Percentiles rank a stretch among this genome's conserved stretches.
These are phyloP conservation scores for Rhipidocladum racemiflorum DNA, from an alignment of 176 grass and related monocot genomes.

Conservation along the genomic window DNA sequence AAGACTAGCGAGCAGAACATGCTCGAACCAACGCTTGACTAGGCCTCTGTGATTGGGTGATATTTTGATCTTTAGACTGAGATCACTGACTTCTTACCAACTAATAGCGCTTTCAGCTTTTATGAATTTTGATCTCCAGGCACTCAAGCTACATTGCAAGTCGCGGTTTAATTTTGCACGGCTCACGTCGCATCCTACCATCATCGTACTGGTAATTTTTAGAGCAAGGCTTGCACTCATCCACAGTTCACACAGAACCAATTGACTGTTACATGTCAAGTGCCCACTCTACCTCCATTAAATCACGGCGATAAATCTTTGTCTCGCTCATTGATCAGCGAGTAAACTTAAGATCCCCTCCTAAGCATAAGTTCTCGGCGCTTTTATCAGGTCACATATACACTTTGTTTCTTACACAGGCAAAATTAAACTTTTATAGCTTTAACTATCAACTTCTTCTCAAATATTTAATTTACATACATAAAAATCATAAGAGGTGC, in stretches of 20 bases:
- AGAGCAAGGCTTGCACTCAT: conserved; percentile 26
- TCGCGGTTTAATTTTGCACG: background rate
- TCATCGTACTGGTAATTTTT: conserved; percentile 22
- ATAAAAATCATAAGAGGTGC: too few species aligned
- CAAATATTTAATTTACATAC: too few species aligned
- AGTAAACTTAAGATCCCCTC: background rate
- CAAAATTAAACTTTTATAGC: too few species aligned
- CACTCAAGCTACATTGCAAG: background rate
- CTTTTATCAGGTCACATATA: too few species aligned
- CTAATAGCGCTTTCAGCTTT: background rate
- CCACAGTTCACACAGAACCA: conserved; percentile 8
- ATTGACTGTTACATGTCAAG: background rate
- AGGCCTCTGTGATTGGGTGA: background rate
- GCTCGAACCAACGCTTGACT: too few species aligned
- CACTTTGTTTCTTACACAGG: too few species aligned
- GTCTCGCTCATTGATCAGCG: background rate
- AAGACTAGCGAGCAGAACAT: too few species aligned
- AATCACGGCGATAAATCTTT: background rate
- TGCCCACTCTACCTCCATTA: background rate
- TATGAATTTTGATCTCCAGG: background rate
- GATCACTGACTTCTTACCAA: background rate
- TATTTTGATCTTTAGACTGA: background rate
- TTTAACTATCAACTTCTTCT: too few species aligned
- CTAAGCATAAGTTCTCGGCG: background rate
- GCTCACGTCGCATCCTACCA: background rate